These are phyloP conservation scores for Pichia sp. DNA, from an alignment of 1,139 yeast genomes.

Conservation along the genomic window DNA sequence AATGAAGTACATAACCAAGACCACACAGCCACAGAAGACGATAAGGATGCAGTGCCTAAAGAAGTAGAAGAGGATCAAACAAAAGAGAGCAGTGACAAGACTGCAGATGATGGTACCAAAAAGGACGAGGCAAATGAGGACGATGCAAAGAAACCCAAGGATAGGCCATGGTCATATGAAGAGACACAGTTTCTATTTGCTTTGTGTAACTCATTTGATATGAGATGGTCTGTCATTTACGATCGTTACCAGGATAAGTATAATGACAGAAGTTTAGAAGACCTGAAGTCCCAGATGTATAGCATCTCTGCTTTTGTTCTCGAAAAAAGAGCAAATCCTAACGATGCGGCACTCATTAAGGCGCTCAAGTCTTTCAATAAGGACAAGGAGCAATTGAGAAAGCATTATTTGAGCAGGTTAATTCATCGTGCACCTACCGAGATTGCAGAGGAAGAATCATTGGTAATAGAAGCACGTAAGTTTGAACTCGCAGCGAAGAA, in stretches of 20 bases:
- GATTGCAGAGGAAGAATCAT: slow-evolving; percentile 94
- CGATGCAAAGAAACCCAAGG: slow-evolving; percentile 21
- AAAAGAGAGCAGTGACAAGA: not conserved
- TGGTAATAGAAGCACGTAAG: slow-evolving; percentile 86
- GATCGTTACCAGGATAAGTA: slow-evolving; percentile 55
- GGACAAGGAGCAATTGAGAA: slow-evolving; percentile 66
- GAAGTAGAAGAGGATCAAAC: not conserved
- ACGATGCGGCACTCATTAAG: slow-evolving; percentile 45
- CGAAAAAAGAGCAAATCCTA: slow-evolving; percentile 28
- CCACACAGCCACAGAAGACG: not conserved
- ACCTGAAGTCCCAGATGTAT: slow-evolving; percentile 77
- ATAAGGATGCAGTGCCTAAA: not conserved
- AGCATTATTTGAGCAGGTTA: slow-evolving; percentile 68
- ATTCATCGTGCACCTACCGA: slow-evolving; percentile 89
- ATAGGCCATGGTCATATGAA: slow-evolving; percentile 58
- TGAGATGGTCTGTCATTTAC: slow-evolving; percentile 79
- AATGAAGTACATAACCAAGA: not conserved
- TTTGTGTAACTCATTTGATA: slow-evolving; percentile 63
- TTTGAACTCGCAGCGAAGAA: slow-evolving; percentile 91
- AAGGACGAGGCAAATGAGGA: not conserved
- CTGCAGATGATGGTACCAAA: not conserved
- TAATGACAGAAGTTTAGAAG: slow-evolving; percentile 50
- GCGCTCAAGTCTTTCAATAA: slow-evolving; percentile 49
- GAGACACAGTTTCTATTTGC: slow-evolving; percentile 76
- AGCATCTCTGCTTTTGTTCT: slow-evolving; percentile 42